Evolutionary conservation across 441 rosid species (phyloP).

Genomic region (Eutrema salsugineum): DNA sequence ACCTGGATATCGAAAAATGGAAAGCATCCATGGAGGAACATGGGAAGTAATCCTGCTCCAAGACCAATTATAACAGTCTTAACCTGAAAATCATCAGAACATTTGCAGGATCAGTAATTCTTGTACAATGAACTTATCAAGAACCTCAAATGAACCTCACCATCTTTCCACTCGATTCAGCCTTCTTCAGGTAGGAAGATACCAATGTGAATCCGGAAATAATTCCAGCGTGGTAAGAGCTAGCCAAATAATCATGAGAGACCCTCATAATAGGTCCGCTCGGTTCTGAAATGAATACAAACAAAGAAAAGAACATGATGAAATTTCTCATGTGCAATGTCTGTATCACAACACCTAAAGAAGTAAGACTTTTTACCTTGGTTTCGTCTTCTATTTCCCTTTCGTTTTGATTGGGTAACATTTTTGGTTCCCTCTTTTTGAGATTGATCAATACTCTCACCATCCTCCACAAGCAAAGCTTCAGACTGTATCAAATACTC

Average conservation of each 20-base stretch:
- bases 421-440: conserved; percentile 36
- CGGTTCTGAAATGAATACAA: conserved; percentile 35
- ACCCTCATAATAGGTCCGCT: conserved; percentile 41
- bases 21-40: conserved; percentile 78
- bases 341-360: neutral
- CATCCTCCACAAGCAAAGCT: conserved; percentile 62
- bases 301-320: neutral
- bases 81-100: conserved; percentile 44
- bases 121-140: neutral
- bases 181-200: conserved; percentile 63
- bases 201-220: conserved; percentile 77
- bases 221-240: conserved; percentile 84
- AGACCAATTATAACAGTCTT: conserved; percentile 83
- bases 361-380: conserved; percentile 41
- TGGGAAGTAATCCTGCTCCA: conserved; percentile 95
- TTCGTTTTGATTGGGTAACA: conserved; percentile 51
- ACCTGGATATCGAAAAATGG: conserved; percentile 72
- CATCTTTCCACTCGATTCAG: conserved; percentile 49
- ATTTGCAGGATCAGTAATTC: neutral
- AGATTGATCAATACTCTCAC: conserved; percentile 29
- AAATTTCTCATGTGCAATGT: neutral
- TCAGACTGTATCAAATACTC: conserved; percentile 89
- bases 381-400: conserved; percentile 37
- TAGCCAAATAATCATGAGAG: conserved; percentile 81
- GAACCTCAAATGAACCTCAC: conserved; percentile 34